Evolutionary conservation across 2,329 filamentous ascomycete genomes (phyloP).

Genomic region (Aspergillus flavus): DNA sequence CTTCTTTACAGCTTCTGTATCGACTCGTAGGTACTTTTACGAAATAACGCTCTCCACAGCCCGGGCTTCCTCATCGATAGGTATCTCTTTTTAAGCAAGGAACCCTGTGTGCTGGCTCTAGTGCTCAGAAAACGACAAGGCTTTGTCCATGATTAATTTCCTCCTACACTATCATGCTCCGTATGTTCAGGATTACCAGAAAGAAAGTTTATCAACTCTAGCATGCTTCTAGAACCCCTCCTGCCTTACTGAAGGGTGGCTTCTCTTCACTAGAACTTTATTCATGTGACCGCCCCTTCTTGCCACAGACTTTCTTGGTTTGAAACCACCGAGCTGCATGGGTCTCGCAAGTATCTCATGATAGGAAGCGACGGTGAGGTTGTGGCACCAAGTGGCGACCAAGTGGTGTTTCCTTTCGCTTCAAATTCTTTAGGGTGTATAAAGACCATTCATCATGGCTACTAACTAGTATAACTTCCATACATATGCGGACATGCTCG

Average conservation of each 20-base stretch:
- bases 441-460: background rate
- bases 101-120: background rate
- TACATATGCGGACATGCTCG: background rate
- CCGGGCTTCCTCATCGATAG: background rate
- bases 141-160: too few species aligned
- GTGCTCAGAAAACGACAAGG: background rate
- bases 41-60: background rate
- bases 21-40: background rate
- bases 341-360: background rate
- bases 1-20: background rate
- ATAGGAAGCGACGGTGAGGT: background rate
- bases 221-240: constrained; percentile 19
- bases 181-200: background rate
- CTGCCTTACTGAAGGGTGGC: background rate
- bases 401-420: background rate
- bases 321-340: background rate
- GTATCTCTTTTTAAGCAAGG: background rate
- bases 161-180: background rate
- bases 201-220: constrained; percentile 10
- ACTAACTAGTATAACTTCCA: background rate
- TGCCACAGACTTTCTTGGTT: background rate
- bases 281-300: constrained; percentile 14
- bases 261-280: background rate
- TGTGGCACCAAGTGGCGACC: background rate
- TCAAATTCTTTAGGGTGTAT: background rate